Evolutionary conservation across 495 filamentous ascomycete genomes (phyloP), one percentile per base, ranked within the genome.

Genomic region (Lichenothelia convexa): DNA sequence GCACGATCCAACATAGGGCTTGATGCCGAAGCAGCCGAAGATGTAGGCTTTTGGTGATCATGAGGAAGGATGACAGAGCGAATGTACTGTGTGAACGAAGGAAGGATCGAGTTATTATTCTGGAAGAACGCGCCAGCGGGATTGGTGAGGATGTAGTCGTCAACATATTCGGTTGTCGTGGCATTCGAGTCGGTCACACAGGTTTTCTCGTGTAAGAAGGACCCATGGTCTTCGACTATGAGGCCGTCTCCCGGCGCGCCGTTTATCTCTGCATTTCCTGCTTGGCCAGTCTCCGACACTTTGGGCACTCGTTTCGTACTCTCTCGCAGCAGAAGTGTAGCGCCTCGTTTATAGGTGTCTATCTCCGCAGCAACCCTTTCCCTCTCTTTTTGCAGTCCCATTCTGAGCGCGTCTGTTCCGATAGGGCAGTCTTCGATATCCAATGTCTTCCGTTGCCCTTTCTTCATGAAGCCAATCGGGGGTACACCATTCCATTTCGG

Each of bases 41-140:
- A n/a, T 23, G 38, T 40, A 33, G 31, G 31, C 24, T 11, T 11
- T 11, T 11, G 9, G 15, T 29, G 24, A 2, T 29, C 24, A n/a
- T n/a, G n/a, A 2, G 67, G 65, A 15, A 86, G 63, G 46, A 87
- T 75, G 49, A 82, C 71, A 32, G 75, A 62, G 34, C 89, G 83
- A 59, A 97, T 82, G 63, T 87, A 94, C 41, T 73, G 68, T 9
- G 85, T 94, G 60, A 97, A 93, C 8, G 55, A 57, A 27, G 80
- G 69, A n/a, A 97, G 75, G 59, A 97, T 94, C 32, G 84, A 92
- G 61, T 97, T 97, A 67, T 97, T 97, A 63, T 97, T 97, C 51
- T 97, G 89, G 71, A 97, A 97, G 68, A 97, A 97, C 30, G 78
- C 63, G 26, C 84, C 84, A 15, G 89, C 89, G 21, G 77, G 80